phyloP scores from a whole-genome alignment of 1,284 basidiomycete genomes.

The Ustilago lituana region DNA sequence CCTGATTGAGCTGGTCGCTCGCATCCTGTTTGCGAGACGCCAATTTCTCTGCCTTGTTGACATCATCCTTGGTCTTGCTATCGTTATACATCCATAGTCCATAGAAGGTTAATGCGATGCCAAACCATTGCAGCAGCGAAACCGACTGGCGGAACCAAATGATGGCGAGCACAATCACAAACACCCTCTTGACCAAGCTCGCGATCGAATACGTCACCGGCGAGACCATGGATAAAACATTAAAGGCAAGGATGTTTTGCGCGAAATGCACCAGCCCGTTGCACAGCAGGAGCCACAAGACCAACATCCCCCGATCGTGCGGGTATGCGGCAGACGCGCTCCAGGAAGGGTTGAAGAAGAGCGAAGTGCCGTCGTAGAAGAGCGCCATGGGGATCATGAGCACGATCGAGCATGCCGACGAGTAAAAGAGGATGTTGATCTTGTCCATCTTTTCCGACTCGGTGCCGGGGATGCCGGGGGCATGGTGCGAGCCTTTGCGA shows the following conservation, averaged over 20 bases:
- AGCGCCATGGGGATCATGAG: slow-evolving; percentile 63
- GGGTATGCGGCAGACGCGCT: not conserved
- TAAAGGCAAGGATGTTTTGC: slow-evolving; percentile 96
- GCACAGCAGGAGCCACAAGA: slow-evolving; percentile 73
- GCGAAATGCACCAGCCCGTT: slow-evolving; percentile 96
- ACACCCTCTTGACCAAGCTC: slow-evolving; percentile 95
- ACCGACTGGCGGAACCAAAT: slow-evolving; percentile 93
- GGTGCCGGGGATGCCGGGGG: slow-evolving; percentile 6
- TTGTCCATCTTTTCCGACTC: slow-evolving; percentile 81
- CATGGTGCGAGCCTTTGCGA: slow-evolving; percentile 58
- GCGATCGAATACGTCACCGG: slow-evolving; percentile 99
- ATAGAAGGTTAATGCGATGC: slow-evolving; percentile 87
- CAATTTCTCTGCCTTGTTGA: slow-evolving; percentile 20
- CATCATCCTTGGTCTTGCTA: slow-evolving; percentile 73
- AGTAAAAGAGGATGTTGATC: slow-evolving; percentile 94
- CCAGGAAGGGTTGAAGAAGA: slow-evolving; percentile 28
- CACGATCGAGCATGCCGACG: slow-evolving; percentile 89
- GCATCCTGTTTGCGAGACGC: slow-evolving; percentile 13
- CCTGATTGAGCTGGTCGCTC: not conserved
- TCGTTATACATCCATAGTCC: slow-evolving; percentile 95
- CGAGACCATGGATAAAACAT: slow-evolving; percentile 92
- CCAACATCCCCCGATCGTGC: slow-evolving; percentile 71
- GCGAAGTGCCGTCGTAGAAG: slow-evolving; percentile 49
- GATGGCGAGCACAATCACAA: slow-evolving; percentile 96
- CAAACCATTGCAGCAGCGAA: slow-evolving; percentile 80